These are phyloP conservation scores for Phialocephala sp. DNA, from an alignment of 2,329 filamentous ascomycete species.

Conservation along the genomic window DNA sequence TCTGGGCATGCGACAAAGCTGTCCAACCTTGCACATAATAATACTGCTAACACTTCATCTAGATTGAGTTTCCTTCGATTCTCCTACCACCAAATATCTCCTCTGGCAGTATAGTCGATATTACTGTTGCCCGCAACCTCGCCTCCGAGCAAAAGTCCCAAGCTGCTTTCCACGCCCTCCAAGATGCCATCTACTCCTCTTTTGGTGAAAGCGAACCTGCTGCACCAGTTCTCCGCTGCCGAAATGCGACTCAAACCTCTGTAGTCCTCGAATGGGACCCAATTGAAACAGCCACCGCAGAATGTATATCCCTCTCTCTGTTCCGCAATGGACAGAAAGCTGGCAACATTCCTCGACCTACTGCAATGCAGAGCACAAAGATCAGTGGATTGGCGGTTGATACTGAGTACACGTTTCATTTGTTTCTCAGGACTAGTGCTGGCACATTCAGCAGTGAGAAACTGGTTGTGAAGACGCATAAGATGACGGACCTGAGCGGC, in stretches of 20 bases:
- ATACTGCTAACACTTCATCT: conserved; percentile 36
- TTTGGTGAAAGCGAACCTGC: conserved; percentile 83
- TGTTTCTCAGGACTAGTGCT: conserved; percentile 88
- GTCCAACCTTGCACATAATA: conserved; percentile 8
- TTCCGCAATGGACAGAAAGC: conserved; percentile 98
- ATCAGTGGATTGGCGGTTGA: conserved; percentile 96
- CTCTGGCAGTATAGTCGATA: conserved; percentile 96
- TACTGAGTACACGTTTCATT: conserved; percentile 93
- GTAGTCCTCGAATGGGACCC: conserved; percentile 98
- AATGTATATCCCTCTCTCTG: conserved; percentile 85
- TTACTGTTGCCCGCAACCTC: conserved; percentile 88
- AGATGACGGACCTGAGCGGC: conserved; percentile 96
- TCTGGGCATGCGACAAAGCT: conserved; percentile 2
- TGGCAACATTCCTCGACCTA: conserved; percentile 87
- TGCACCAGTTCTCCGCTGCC: conserved; percentile 82
- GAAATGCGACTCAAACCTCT: conserved; percentile 98
- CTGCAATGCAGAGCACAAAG: conserved; percentile 92
- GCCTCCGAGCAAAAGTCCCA: conserved; percentile 77
- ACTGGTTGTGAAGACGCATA: conserved; percentile 87
- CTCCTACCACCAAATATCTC: conserved; percentile 94
- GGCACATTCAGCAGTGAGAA: conserved; percentile 86
- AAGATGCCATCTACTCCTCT: conserved; percentile 83
- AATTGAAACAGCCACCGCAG: conserved; percentile 88
- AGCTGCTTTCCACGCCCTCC: conserved; percentile 80
- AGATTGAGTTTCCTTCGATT: conserved; percentile 99